Base-by-base conservation (phyloP, 495 filamentous ascomycete species). In the Neurospora sp. region DNA sequence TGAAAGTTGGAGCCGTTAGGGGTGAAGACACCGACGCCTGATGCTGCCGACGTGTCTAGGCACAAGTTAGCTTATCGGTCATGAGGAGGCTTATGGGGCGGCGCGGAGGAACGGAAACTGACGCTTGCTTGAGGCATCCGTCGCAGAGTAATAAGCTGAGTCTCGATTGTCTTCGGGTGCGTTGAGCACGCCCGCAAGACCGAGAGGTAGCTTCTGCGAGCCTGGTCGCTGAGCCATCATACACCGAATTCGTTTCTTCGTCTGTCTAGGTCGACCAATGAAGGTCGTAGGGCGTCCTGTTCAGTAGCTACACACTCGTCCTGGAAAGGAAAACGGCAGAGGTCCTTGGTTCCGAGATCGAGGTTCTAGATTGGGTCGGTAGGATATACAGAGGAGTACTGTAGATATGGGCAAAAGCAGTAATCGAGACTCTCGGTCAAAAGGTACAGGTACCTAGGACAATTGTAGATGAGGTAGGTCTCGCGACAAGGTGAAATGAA, bases 111-210 rank as follows among this genome's bases (percentile, higher is more conserved):
- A 73, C 40, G 16, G 48, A 38, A 48, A 77, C 84, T 78, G 74
- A 88, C 87, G 87, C 77, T 88, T 88, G 80, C 85, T 87, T 5
- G 85, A 85, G 41, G 83, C 82, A 78, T 86, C 87, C n/a, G 83
- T 85, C 45, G 82, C 84, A 31, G 85, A 87, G 70, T 81, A 88
- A 71, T 88, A 88, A 12, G 85, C 86, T 41, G 85, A 87, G 76
- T 88, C 87, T 27, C 86, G 81, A 71, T 87, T 77, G 8, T 87
- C 85, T 22, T 87, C 84, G 2, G 85, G 82, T 37, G 81, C 74
- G 72, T 87, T 88, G 39, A 88, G 77, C 14, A 88, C 82, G 9
- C 81, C 82, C 9, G 84, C 83, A 70, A 88, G 75, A 18, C 82
- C 84, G 7, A 81, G 78, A 44, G 86, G 85, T 59, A 86, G 77